Conservation (phyloP, 208 protist genomes). For the Trypanosoma avium region DNA sequence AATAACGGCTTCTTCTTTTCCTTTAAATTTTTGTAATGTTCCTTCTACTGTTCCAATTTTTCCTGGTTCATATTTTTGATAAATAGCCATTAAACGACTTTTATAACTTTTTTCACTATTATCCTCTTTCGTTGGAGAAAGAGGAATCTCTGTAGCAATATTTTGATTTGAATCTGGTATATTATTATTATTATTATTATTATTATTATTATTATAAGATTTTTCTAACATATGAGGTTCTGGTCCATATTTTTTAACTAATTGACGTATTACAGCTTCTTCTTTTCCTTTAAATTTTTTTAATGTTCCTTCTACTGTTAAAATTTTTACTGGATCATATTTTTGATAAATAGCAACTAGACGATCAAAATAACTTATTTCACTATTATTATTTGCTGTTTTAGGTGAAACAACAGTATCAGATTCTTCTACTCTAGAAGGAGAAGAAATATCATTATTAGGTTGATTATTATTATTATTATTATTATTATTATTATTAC, state of each 20-base stretch:
- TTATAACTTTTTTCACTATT: constrained; percentile 28
- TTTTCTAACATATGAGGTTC: constrained; percentile 39
- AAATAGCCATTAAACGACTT: constrained; percentile 66
- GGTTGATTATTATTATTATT: too few species aligned
- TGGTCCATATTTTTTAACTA: constrained; percentile 74
- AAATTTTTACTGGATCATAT: constrained; percentile 69
- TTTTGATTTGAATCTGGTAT: too few species aligned
- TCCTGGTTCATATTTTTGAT: constrained; percentile 62
- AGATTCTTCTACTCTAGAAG: too few species aligned
- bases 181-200: too few species aligned
- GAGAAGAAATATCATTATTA: neutral
- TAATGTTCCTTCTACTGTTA: constrained; percentile 58
- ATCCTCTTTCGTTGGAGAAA: neutral
- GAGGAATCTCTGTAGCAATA: neutral
- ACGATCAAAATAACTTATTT: constrained; percentile 43
- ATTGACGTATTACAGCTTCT: constrained; percentile 64
- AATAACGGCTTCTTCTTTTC: constrained; percentile 68
- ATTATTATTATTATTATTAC: too few species aligned
- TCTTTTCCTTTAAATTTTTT: constrained; percentile 61
- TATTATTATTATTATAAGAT: too few species aligned
- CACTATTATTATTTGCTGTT: too few species aligned
- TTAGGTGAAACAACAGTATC: too few species aligned
- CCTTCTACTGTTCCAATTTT: constrained; percentile 64
- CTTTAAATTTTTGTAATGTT: constrained; percentile 61
- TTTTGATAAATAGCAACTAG: constrained; percentile 65